Base-by-base conservation (phyloP, 257 asterid species). In the Solanum medicagineum region DNA sequence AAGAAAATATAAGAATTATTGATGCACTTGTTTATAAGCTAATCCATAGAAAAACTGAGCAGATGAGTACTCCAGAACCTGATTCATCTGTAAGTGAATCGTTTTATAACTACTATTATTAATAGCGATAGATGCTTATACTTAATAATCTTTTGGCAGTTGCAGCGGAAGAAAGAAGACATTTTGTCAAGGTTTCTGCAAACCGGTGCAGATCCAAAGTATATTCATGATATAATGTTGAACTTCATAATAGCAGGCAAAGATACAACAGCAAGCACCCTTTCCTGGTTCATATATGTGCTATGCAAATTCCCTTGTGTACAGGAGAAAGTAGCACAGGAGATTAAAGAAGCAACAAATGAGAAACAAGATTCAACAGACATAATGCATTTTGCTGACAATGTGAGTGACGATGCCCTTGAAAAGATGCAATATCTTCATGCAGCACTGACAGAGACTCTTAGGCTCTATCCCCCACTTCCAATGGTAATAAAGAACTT, bases 281-380 rank as follows among this genome's bases (percentile, higher is more conserved):
- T 91, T 20, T 86, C 93, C 42, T 93, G 96, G 96, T 91, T 93
- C 90, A 68, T 90, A n/a, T 93, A 92, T 85, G 85, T 89, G 92
- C 83, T 93, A 69, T 92, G 97, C 84, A 90, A 86, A 85, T 80
- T 90, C 81, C 94, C 92, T 10, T 24, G 84, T 17, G 75, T 90
- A 81, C 92, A 93, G 85, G 96, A 91, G 84, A 93, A 88, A 88
- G 84, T 92, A 63, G 85, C 89, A 1, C 70, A 83, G 83, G 95
- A 91, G 87, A 89, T 90, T 51, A 90, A 80, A 81, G 85, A 81
- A 82, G 90, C 85, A 82, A 88, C 77, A 51, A 85, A 84, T 3
- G 80, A 84, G 44, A 81, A 40, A 47, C 53, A 65, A 49, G 84
- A 87, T 49, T 84, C 55, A 11, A 20, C 60, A 69, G 85, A 86